Percentiles rank a stretch among this genome's conserved stretches.
Evolutionary conservation across 2,329 filamentous ascomycete genomes (phyloP).

Genomic region (Colletotrichum sp.): DNA sequence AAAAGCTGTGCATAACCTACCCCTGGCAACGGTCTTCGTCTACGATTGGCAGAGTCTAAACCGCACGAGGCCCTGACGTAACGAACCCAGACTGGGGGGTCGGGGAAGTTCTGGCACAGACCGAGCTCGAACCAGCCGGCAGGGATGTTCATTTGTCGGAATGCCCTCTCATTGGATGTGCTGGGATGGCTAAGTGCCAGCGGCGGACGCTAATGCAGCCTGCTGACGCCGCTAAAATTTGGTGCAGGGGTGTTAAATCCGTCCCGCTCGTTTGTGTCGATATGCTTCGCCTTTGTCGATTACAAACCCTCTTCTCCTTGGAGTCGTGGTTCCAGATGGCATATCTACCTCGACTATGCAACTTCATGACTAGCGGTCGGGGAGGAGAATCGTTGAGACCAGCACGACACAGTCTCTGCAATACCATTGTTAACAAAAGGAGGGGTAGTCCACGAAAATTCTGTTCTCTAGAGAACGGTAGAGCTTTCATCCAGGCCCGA

Average conservation of each 20-base stretch:
- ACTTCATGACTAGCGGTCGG: neutral
- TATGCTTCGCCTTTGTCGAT: neutral
- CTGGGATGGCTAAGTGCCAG: neutral
- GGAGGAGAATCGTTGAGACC: neutral
- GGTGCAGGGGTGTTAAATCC: neutral
- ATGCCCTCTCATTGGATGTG: neutral
- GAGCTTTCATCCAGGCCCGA: neutral
- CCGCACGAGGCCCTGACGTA: neutral
- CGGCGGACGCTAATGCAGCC: constrained; percentile 16
- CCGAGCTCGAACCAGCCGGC: neutral
- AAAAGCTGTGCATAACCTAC: neutral
- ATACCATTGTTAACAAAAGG: neutral
- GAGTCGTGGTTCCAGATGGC: neutral
- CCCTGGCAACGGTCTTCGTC: neutral
- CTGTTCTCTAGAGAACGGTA: neutral
- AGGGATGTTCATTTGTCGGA: neutral
- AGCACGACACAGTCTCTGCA: neutral
- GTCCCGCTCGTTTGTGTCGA: neutral
- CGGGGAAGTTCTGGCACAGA: neutral
- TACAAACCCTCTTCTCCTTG: neutral
- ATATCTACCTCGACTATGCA: neutral
- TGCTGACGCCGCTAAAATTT: constrained; percentile 12
- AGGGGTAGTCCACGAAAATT: neutral
- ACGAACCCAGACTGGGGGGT: neutral
- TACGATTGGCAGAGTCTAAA: neutral